phyloP scores from a whole-genome alignment of 495 filamentous ascomycete genomes.

The Alectoria sarmentosa region DNA sequence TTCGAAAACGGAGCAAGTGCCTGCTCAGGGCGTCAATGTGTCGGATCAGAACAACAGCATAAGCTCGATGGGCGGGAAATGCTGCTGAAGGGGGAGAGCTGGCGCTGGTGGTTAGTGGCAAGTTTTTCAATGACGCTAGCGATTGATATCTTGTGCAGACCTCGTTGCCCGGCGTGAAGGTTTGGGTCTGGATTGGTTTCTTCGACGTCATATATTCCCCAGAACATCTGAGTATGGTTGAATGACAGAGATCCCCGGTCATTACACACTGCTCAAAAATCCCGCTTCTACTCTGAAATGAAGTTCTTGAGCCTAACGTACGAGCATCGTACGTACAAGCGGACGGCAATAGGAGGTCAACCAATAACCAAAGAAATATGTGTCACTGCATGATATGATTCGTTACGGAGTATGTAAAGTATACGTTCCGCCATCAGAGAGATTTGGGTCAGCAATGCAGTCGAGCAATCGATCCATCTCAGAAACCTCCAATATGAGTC shows the following conservation, averaged over 20 bases:
- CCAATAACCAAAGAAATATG: no score
- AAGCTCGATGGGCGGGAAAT: conserved; percentile 65
- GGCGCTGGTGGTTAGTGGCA: neutral
- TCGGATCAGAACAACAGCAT: conserved; percentile 54
- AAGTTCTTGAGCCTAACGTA: neutral
- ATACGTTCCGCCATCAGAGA: neutral
- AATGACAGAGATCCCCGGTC: neutral
- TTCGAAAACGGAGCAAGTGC: conserved; percentile 66
- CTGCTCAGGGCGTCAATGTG: conserved; percentile 60
- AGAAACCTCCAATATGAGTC: no score
- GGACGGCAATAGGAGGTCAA: neutral
- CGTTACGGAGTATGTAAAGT: neutral
- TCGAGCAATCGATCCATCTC: neutral
- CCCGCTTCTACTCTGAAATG: neutral
- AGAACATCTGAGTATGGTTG: conserved; percentile 1
- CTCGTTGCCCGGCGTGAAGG: conserved; percentile 14
- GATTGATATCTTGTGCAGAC: conserved; percentile 9
- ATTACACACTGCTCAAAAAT: neutral
- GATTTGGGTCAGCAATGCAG: neutral
- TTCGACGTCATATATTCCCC: conserved; percentile 13
- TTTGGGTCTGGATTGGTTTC: conserved; percentile 4
- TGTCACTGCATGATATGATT: neutral
- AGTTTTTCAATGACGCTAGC: conserved; percentile 1
- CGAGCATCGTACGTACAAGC: neutral
- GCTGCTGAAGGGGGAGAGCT: conserved; percentile 53